Base-by-base conservation (phyloP, 148 eudicot genomes). In the Rheum nobile region DNA sequence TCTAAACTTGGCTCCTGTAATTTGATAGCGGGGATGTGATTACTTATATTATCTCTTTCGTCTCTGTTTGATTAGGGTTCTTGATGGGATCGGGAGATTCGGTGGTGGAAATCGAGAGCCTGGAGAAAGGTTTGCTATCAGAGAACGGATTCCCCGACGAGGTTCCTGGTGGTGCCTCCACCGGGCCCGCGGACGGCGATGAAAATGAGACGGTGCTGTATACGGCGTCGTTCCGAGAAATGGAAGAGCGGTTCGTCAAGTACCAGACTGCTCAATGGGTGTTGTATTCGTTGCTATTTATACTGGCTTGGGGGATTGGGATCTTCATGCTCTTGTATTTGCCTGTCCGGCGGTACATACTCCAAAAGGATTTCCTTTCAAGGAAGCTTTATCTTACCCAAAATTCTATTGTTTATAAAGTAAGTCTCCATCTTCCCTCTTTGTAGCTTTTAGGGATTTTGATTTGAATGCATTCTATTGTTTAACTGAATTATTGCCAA, bases 301-400 rank as follows among this genome's bases (percentile, higher is more conserved):
- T 93, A n/a, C 81, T 93, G 78, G 96, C 89, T 19, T 93, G 94
- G 96, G 98, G 98, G 39, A 72, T 89, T 76, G 98, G 98, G 41
- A 34, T 93, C 7, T 72, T 93, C 74, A 93, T 93, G 98, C 46
- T 93, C 61, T 29, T 90, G 19, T 93, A 90, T 77, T 71, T 90
- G 72, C 98, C 98, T 4, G 70, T 93, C 43, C 86, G 96, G 71
- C 81, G 93, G 42, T 87, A 87, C 38, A 80, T 90, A 7, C 57
- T 88, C 80, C 88, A 89, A 1, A 82, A 78, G 73, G 96, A 87
- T 46, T 67, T 93, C 55, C 87, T 83, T 2, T 93, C 98, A 1
- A 76, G 92, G 21, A 84, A 82, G 69, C 89, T 93, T 75, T 93
- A 81, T 82, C 65, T 93, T 76, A 90, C 96, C 21, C 75, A 84